Evolutionary conservation across 495 filamentous ascomycete species (phyloP), one percentile per base, ranked within the genome.

Genomic region (Elaphomyces granulatus): DNA sequence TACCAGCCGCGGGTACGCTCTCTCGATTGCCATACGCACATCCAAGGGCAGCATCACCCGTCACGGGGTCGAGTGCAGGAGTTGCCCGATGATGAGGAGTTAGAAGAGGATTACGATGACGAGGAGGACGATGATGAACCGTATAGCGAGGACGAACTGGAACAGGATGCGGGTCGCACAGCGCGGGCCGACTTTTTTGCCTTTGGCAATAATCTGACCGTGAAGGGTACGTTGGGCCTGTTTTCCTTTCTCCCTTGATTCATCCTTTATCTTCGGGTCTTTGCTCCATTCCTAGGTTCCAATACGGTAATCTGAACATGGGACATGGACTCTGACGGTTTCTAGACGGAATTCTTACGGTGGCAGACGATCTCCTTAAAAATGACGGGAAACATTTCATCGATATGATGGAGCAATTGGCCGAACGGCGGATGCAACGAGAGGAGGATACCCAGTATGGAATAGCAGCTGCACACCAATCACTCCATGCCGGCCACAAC

Each of bases 341-440:
- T 52, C 43, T 66, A 95, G 87, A 90, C 64, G 92, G 92, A 45
- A 95, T 96, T 53, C 78, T 99, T 52, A 99, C 90, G 40, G 92
- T 99, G 48, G 90, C 90, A 53, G 90, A 99, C 64, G 90, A 99
- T 61, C 70, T 99, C 37, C 71, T 99, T 21, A 94, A 96, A 60
- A 99, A 99, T 58, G 90, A 99, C 56, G 90, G 90, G 54, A 94
- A 93, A 59, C 93, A 94, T 54, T 99, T 99, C 67, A 99, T 99
- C 60, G 90, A 99, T 59, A 96, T 99, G 90, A 99, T 99, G 92
- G 90, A 99, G 56, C 87, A 95, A 57, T 74, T 99, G 49, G 92
- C 90, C 8, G 92, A 99, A 61, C 81, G 88, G 42, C 77, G 90
- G 46, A 95, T 99, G 87, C 80, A 85, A 48, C 78, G 90, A 23